These are phyloP conservation scores for Gaeumannomyces sp. DNA, from an alignment of 2,329 filamentous ascomycete species.

Conservation along the genomic window DNA sequence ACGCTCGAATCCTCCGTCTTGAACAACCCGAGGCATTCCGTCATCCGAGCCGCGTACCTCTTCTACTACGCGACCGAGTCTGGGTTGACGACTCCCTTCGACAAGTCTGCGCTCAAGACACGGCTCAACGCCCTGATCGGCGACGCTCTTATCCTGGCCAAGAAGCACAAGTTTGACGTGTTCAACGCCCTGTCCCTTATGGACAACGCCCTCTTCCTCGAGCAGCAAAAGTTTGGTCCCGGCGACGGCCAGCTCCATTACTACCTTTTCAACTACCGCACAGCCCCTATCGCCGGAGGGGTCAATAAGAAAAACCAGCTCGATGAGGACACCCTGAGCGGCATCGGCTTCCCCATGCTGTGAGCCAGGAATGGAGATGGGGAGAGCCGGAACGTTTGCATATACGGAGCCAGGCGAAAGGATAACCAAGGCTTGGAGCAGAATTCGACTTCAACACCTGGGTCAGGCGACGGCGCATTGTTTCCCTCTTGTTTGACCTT, in stretches of 20 bases:
- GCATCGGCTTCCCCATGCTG: slow-evolving; percentile 1
- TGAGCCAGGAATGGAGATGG: background rate
- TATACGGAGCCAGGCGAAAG: background rate
- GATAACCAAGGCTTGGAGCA: background rate
- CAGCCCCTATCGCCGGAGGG: slow-evolving; percentile 77
- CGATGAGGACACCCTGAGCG: background rate
- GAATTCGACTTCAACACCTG: background rate
- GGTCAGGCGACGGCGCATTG: too few species aligned
- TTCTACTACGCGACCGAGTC: slow-evolving; percentile 93
- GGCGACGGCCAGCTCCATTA: slow-evolving; percentile 95
- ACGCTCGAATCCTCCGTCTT: slow-evolving; percentile 90
- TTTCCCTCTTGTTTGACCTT: background rate
- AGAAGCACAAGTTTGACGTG: slow-evolving; percentile 81
- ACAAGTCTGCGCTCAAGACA: slow-evolving; percentile 59
- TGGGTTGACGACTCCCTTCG: slow-evolving; percentile 54
- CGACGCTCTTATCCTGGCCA: slow-evolving; percentile 83
- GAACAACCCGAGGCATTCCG: slow-evolving; percentile 67
- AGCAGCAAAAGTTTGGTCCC: slow-evolving; percentile 88
- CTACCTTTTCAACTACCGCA: slow-evolving; percentile 96
- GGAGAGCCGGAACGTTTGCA: background rate
- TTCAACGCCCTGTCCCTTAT: slow-evolving; percentile 93
- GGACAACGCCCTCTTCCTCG: slow-evolving; percentile 90
- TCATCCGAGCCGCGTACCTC: slow-evolving; percentile 85
- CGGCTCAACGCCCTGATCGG: slow-evolving; percentile 75
- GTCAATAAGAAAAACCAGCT: slow-evolving; percentile 73